A percentile compares a stretch with the other conserved stretches of the same genome.
Evolutionary conservation across 306 rosid genomes (phyloP).

Genomic region (Glycyrrhiza uralensis): DNA sequence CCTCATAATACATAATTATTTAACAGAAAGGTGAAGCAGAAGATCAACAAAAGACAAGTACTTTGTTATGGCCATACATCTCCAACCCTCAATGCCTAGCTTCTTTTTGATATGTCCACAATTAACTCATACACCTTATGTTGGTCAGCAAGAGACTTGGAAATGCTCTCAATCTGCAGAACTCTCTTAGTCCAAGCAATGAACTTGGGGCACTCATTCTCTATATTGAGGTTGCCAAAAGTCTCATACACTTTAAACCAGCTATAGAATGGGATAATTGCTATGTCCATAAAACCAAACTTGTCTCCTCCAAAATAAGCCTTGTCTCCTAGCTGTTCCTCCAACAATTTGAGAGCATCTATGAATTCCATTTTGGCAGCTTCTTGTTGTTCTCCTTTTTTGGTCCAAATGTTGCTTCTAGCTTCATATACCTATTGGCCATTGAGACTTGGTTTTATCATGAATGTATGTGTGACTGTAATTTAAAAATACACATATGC

Average conservation of each 20-base stretch:
- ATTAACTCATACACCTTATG: conserved; percentile 19
- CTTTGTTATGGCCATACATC: background rate
- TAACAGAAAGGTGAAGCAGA: background rate
- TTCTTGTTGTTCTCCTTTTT: conserved; percentile 43
- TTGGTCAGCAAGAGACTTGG: conserved; percentile 35
- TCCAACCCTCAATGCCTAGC: conserved; percentile 16
- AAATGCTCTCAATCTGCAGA: conserved; percentile 35
- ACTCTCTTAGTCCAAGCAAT: conserved; percentile 40
- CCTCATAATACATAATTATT: background rate
- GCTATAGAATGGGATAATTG: conserved; percentile 30
- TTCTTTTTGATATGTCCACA: background rate
- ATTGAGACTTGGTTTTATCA: no score
- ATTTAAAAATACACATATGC: no score
- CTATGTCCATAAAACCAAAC: conserved; percentile 42
- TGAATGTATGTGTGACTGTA: no score
- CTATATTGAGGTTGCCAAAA: conserved; percentile 17
- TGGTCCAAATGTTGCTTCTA: conserved; percentile 9
- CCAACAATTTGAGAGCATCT: conserved; percentile 24
- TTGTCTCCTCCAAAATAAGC: conserved; percentile 34
- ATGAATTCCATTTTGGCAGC: conserved; percentile 35
- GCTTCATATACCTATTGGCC: conserved; percentile 9
- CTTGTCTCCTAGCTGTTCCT: conserved; percentile 33
- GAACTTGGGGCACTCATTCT: conserved; percentile 38
- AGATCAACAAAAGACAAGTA: background rate
- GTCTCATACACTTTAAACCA: conserved; percentile 30